A percentile compares a stretch with the other conserved stretches of the same genome.
Evolutionary conservation across 148 eudicot genomes (phyloP).

Genomic region (Tetragonia tetragonoides): DNA sequence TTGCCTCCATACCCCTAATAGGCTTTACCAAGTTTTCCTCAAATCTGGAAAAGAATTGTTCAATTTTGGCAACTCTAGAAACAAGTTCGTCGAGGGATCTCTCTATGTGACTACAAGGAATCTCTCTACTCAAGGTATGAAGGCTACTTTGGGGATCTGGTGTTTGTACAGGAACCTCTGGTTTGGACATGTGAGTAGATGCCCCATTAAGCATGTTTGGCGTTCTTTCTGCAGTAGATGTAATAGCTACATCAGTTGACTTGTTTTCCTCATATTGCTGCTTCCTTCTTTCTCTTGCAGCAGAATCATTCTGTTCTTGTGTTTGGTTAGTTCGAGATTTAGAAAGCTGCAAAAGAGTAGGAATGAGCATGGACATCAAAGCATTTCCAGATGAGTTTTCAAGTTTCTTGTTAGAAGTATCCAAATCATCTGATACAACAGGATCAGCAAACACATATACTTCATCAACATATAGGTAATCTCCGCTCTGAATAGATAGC

Average conservation of each 20-base stretch:
- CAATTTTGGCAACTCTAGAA: constrained; percentile 67
- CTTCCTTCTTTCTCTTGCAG: constrained; percentile 21
- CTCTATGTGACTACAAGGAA: constrained; percentile 41
- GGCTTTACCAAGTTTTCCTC: constrained; percentile 85
- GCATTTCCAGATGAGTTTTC: constrained; percentile 52
- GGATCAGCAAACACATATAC: constrained; percentile 83
- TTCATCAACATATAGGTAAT: constrained; percentile 60
- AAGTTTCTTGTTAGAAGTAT: constrained; percentile 29
- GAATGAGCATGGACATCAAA: constrained; percentile 86
- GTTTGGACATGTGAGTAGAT: constrained; percentile 26
- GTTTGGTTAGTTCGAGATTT: constrained; percentile 41
- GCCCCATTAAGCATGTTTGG: constrained; percentile 26
- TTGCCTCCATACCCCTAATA: constrained; percentile 63
- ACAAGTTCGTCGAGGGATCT: constrained; percentile 63
- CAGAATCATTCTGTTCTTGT: constrained; percentile 34
- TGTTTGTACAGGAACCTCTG: constrained; percentile 25
- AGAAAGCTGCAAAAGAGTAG: constrained; percentile 76
- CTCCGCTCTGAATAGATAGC: constrained; percentile 73
- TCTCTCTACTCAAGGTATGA: constrained; percentile 18
- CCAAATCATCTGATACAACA: constrained; percentile 44
- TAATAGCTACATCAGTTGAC: constrained; percentile 19
- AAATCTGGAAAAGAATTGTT: constrained; percentile 68
- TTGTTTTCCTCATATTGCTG: constrained; percentile 28
- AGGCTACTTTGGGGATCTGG: constrained; percentile 19
- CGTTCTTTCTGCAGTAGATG: constrained; percentile 17